Evolutionary conservation across 495 filamentous ascomycete genomes (phyloP).

Genomic region (Bacidia gigantensis): DNA sequence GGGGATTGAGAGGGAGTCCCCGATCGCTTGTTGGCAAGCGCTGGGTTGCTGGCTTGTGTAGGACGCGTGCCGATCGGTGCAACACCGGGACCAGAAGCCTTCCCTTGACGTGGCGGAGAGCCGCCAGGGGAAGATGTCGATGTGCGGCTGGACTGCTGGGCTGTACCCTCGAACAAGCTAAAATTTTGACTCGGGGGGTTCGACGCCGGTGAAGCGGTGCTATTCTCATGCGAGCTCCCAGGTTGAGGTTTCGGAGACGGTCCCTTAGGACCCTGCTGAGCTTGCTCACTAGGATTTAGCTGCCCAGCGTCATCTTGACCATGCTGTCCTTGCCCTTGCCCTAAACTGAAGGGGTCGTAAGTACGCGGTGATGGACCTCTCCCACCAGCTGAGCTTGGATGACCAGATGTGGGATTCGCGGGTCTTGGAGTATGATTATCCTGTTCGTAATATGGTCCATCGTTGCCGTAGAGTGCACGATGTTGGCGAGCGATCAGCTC

Average conservation of each 20-base stretch:
- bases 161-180: constrained; percentile 50
- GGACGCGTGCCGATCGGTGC: constrained; percentile 93
- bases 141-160: constrained; percentile 69
- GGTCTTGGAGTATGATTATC: constrained; percentile 47
- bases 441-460: constrained; percentile 49
- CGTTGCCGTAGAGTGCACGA: constrained; percentile 74
- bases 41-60: constrained; percentile 45
- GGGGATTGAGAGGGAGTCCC: constrained; percentile 86
- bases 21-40: constrained; percentile 61
- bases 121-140: constrained; percentile 77
- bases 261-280: constrained; percentile 19
- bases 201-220: constrained; percentile 68
- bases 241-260: constrained; percentile 34
- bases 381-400: constrained; percentile 33
- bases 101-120: constrained; percentile 63
- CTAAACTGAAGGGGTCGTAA: constrained; percentile 48
- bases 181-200: constrained; percentile 46
- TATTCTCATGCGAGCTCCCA: constrained; percentile 68
- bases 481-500: constrained; percentile 93
- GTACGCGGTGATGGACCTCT: constrained; percentile 47
- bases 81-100: constrained; percentile 48
- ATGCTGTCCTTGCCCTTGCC: constrained; percentile 23
- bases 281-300: constrained; percentile 13
- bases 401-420: constrained; percentile 41
- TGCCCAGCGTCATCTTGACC: constrained; percentile 29